Evolutionary conservation across 345 rosid genomes (phyloP).

Genomic region (Salix koriyanagi): DNA sequence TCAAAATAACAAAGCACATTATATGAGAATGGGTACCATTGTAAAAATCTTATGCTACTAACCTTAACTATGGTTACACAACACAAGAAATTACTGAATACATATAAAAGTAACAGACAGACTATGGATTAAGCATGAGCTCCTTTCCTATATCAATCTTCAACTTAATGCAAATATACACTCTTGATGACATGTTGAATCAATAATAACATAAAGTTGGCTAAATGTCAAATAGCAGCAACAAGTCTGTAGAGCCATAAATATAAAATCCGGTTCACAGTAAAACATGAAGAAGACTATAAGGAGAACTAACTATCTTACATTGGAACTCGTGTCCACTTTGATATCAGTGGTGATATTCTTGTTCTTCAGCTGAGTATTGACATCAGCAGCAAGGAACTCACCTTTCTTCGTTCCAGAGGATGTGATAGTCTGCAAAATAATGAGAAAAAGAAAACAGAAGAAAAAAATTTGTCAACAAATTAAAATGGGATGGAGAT

Average conservation of each 20-base stretch:
- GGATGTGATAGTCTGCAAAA: slow-evolving; percentile 63
- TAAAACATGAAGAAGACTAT: too few species aligned
- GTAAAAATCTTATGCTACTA: background rate
- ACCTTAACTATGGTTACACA: background rate
- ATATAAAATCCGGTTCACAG: background rate
- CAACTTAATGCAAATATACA: background rate
- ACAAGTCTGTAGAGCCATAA: background rate
- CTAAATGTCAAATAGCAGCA: background rate
- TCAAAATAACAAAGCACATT: background rate
- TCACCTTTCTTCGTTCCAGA: slow-evolving; percentile 76
- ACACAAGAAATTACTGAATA: background rate
- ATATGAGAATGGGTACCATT: background rate
- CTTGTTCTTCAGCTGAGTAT: slow-evolving; percentile 62
- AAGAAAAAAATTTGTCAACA: background rate
- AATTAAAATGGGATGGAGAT: background rate
- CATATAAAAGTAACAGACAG: background rate
- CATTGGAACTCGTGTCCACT: slow-evolving; percentile 49
- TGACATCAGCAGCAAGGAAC: slow-evolving; percentile 69
- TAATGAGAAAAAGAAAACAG: background rate
- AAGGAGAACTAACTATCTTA: slow-evolving; percentile 35
- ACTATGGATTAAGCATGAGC: background rate
- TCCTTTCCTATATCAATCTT: background rate
- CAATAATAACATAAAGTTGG: background rate
- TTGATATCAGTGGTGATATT: slow-evolving; percentile 32
- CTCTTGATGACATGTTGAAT: background rate